phyloP scores from a whole-genome alignment of 148 eudicot genomes.

The Persicaria tinctoria region DNA sequence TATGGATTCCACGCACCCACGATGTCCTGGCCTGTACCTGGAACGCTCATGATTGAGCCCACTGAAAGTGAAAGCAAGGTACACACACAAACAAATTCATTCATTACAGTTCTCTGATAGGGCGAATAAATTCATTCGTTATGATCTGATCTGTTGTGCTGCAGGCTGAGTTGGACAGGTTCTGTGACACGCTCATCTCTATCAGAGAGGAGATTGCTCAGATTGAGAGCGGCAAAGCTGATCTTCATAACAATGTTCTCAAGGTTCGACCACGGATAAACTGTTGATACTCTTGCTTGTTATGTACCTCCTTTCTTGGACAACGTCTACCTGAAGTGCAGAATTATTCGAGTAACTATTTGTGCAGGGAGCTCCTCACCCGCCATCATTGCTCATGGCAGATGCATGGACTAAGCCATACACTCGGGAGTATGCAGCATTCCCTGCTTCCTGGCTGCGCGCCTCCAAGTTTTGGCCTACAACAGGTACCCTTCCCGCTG shows the following conservation, averaged over 20 bases:
- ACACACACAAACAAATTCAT: neutral
- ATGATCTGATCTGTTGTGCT: slow-evolving; percentile 17
- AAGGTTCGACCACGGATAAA: slow-evolving; percentile 41
- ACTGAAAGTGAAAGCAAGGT: slow-evolving; percentile 99
- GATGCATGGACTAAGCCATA: slow-evolving; percentile 91
- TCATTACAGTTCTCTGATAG: neutral
- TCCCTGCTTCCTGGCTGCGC: slow-evolving; percentile 89
- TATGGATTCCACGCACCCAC: slow-evolving; percentile 98
- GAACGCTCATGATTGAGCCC: slow-evolving; percentile 99
- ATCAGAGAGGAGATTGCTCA: slow-evolving; percentile 87
- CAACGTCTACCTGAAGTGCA: neutral
- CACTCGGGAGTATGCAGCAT: slow-evolving; percentile 92
- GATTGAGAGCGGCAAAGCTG: slow-evolving; percentile 92
- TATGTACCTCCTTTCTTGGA: neutral
- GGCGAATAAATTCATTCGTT: neutral
- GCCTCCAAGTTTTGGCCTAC: slow-evolving; percentile 94
- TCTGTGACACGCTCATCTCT: slow-evolving; percentile 91
- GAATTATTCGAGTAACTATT: slow-evolving; percentile 12
- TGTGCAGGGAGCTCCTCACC: slow-evolving; percentile 96
- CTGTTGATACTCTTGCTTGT: neutral
- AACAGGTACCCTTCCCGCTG: slow-evolving; percentile 39
- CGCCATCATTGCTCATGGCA: slow-evolving; percentile 92
- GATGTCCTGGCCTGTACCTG: slow-evolving; percentile 99
- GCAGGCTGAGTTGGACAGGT: slow-evolving; percentile 94
- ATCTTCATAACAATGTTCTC: slow-evolving; percentile 79